A percentile compares a stretch with the other conserved stretches of the same genome.
Conservation (phyloP, 164 flowering plant species). For the Amborella trichopoda region DNA sequence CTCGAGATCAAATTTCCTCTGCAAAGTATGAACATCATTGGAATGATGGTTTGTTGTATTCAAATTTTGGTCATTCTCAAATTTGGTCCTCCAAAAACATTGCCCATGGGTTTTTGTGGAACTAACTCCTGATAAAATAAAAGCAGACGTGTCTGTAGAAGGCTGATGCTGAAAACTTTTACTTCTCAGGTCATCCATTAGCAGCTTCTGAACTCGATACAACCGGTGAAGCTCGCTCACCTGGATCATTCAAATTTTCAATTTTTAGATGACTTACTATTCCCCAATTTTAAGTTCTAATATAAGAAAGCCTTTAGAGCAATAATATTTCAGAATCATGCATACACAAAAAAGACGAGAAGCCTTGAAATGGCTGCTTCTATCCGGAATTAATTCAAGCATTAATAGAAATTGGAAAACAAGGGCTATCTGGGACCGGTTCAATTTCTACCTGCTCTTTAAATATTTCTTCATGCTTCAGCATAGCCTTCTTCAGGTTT, state of each 20-base stretch:
- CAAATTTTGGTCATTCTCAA: conserved; percentile 1
- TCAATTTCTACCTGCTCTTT: conserved; percentile 54
- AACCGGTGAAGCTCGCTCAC: conserved; percentile 78
- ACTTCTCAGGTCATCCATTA: conserved; percentile 38
- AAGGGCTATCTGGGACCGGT: background rate
- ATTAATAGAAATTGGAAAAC: background rate
- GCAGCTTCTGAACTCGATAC: conserved; percentile 51
- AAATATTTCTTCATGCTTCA: conserved; percentile 76
- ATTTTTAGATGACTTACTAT: background rate
- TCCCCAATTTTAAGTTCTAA: background rate
- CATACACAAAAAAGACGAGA: background rate
- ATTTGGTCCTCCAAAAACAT: conserved; percentile 2
- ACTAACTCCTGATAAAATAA: too few relatives aligned
- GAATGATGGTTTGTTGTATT: conserved; percentile 1
- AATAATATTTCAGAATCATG: too few relatives aligned
- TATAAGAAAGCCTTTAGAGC: background rate
- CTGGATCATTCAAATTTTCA: conserved; percentile 18
- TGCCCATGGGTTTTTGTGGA: background rate
- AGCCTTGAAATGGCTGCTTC: background rate
- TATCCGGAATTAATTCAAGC: background rate
- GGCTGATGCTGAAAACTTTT: too few relatives aligned
- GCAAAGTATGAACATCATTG: conserved; percentile 8
- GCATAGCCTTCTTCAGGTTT: conserved; percentile 61
- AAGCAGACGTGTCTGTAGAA: too few relatives aligned
- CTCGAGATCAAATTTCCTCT: conserved; percentile 31